Percentiles rank a stretch among this genome's conserved stretches.
Conservation (phyloP, 129 eudicot species). For the Flaveria trinervia region DNA sequence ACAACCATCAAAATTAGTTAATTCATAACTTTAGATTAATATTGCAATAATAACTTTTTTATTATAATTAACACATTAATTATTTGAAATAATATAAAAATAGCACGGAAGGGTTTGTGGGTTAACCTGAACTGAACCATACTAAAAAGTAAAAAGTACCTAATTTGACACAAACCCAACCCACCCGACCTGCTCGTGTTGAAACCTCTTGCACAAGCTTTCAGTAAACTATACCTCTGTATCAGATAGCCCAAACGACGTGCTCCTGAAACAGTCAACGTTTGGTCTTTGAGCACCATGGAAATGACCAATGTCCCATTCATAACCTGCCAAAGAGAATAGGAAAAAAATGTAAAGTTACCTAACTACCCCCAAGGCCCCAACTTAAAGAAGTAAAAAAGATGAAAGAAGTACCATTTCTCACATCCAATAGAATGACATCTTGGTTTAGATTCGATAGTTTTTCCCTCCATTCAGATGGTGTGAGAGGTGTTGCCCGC, state of each 20-base stretch:
- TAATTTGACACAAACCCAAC: not conserved
- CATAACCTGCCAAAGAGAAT: conserved; percentile 68
- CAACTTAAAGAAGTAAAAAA: not conserved
- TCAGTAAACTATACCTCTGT: conserved; percentile 53
- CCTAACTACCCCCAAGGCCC: not conserved
- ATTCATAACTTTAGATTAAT: not conserved
- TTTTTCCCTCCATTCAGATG: conserved; percentile 77
- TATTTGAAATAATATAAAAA: not conserved
- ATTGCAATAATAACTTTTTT: not conserved
- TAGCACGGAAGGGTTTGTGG: not conserved
- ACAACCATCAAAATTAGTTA: not conserved
- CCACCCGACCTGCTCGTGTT: not conserved
- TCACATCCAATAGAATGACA: conserved; percentile 78
- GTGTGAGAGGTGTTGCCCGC: conserved; percentile 86
- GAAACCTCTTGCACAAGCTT: not conserved
- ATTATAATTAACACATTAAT: not conserved
- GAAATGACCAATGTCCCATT: conserved; percentile 98
- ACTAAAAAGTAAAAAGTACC: not conserved
- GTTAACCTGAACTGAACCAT: not conserved
- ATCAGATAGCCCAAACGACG: conserved; percentile 77
- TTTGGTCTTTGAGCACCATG: conserved; percentile 88
- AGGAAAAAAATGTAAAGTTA: not conserved
- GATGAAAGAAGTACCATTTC: conserved; percentile 70
- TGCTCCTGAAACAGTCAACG: conserved; percentile 91
- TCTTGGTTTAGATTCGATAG: conserved; percentile 36